Evolutionary conservation across 768 basidiomycete genomes (phyloP), one percentile per base, ranked within the genome.

Genomic region (Tricholoma saponaceum): DNA sequence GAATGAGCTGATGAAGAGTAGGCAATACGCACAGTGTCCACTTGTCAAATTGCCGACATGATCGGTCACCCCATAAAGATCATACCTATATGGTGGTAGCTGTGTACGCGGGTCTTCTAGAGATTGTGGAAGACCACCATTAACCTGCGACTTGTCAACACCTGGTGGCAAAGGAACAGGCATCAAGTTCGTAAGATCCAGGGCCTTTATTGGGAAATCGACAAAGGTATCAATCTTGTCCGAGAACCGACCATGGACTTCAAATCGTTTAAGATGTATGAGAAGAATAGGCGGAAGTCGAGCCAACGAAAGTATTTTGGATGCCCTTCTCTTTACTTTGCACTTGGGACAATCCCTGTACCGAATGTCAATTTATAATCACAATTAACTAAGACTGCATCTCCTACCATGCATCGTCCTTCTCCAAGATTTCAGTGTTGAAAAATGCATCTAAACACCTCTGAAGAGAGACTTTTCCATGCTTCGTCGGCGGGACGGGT

Each of bases 161-260:
- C 85, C 85, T 20, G 87, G 83, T 7, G 88, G 84, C 2, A 90
- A 72, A 1, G 90, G 85, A 3, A 87, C 79, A 2, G 95, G 96
- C 82, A 98, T 87, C 69, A 91, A 95, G 66, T 87, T 85, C 25
- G 93, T 80, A 51, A 87, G 70, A 66, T 87, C 85, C 50, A 87
- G 66, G 18, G 65, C 63, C 60, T 77, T 84, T 62, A 82, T 71
- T 5, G 96, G 96, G 73, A 92, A 99, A 60, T 97, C 92, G 41
- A 98, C 90, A 60, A 87, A 83, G 1, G 95, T 97, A 71, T 98
- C 95, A 54, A 98, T 85, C 76, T 98, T 98, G 76, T 98, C 95
- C 33, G 92, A 95, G 72, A 96, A 97, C 2, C 85, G 86, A 1
- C 94, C 94, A 62, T 92, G 90, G 63, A 87, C 85, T 53, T 91